Base-by-base conservation (phyloP, 176 grass and related monocot species). In the Lolium rigidum region DNA sequence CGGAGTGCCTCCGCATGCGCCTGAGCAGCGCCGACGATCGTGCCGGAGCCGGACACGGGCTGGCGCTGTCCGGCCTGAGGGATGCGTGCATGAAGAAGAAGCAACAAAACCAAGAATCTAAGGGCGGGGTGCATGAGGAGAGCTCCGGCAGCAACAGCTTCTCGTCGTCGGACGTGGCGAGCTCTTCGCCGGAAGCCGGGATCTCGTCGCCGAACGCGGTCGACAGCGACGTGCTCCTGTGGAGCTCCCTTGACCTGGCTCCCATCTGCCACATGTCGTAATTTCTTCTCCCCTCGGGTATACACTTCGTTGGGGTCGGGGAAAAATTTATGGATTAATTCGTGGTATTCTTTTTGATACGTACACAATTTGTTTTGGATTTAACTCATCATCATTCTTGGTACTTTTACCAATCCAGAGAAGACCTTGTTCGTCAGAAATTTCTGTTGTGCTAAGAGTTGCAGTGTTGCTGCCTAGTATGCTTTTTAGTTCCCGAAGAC, bases 1-100 rank as follows among this genome's bases (percentile, higher is more conserved):
- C 89, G 13, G 86, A 94, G 86, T 97, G 89, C 86, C 91, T 92
- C 22, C 86, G 83, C 38, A 83, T 90, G 74, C 51, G 87, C 78
- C 60, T 67, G 79, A 81, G 49, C 83, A 26, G 5, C 58, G 62
- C 1, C 41, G 54, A 21, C 65, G 12, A 31, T 18, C 24, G 0
- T 20, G 38, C 47, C 31, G 47, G 25, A 0, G 73, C 71, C 31
- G 47, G 25, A 0, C 80, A 78, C 52, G 80, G 48, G 14, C 62
- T 61, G 50, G 72, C 73, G 64, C 75, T 88, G 26, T 88, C 87
- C 64, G 63, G 80, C 21, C 74, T 88, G 28, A 84, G 74, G 65
- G 64, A 79, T 3, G 87, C 81, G 28, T 88, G 87, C 87, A 83
- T 56, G 41, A 83, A 62, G 41, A 68, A 69, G 50, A 52, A 37